Evolutionary conservation across 768 basidiomycete species (phyloP), one percentile per base, ranked within the genome.

Genomic region (Neoboletus subvelutipes): DNA sequence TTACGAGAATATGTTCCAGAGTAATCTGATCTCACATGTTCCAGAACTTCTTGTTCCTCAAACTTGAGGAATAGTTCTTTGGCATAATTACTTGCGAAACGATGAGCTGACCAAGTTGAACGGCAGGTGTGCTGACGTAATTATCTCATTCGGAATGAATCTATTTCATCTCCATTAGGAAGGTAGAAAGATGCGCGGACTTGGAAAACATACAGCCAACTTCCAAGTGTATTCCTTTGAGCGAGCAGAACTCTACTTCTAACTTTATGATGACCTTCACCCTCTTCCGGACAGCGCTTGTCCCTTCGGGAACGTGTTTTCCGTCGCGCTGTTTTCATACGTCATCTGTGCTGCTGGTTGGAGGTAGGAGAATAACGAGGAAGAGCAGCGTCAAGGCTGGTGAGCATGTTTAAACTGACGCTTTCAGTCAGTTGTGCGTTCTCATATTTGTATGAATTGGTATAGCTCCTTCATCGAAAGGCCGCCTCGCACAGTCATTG

Each of bases 401-500:
- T 69, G 50, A 62, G 69, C 43, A 33, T 17, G n/a, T 20, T 10
- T 47, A 18, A 13, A 36, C 20, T 15, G 9, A 22, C 11, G 18
- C 33, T 24, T 37, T 9, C 4, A 34, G 18, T 36, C 10, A 17
- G 28, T 26, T 10, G 1, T 4, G 15, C 3, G 2, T 28, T 29
- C 13, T 56, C 13, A 10, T 54, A 1, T 40, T 54, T 22, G 46
- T 26, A 34, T 28, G 41, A 40, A 34, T 20, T 41, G 22, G 13
- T 28, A 31, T 47, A 70, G 68, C 28, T 28, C 57, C 69, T 18
- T 59, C 69, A 1, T 64, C 69, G 4, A 70, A 60, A 55, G 57
- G n/a, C 7, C 67, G 71, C 10, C 69, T 71, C 5, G 67, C 67
- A 46, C 59, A 62, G 49, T 69, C 68, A 12, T 50, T 73, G 39